These are phyloP conservation scores for Pharus latifolius DNA, from an alignment of 176 grass and related monocot genomes.

Conservation along the genomic window DNA sequence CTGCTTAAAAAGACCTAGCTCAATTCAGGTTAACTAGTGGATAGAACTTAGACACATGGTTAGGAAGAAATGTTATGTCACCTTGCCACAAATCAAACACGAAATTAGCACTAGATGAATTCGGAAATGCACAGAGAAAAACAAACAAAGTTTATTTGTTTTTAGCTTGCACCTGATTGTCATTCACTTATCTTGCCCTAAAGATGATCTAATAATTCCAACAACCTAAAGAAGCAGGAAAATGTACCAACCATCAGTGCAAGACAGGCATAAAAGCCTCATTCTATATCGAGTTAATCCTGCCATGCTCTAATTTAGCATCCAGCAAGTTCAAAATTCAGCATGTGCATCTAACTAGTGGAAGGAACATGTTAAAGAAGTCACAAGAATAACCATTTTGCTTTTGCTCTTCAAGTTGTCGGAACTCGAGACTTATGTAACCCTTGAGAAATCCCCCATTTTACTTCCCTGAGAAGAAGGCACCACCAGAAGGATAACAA, in stretches of 20 bases:
- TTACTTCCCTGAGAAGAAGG: neutral
- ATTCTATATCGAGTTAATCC: neutral
- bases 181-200: neutral
- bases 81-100: too few species aligned
- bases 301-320: neutral
- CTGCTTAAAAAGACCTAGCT: neutral
- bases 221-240: neutral
- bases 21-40: neutral
- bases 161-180: neutral
- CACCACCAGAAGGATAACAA: neutral
- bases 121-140: neutral
- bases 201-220: neutral
- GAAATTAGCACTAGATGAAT: too few species aligned
- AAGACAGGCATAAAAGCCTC: too few species aligned
- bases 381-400: neutral
- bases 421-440: too few species aligned
- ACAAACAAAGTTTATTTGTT: neutral
- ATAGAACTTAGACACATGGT: neutral
- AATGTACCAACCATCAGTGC: neutral
- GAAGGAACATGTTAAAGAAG: neutral
- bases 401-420: too few species aligned
- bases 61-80: neutral
- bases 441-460: neutral
- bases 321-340: neutral
- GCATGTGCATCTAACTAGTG: neutral